These are phyloP conservation scores for Pachyrhizus erosus DNA, from an alignment of 306 rosid species.

Conservation along the genomic window DNA sequence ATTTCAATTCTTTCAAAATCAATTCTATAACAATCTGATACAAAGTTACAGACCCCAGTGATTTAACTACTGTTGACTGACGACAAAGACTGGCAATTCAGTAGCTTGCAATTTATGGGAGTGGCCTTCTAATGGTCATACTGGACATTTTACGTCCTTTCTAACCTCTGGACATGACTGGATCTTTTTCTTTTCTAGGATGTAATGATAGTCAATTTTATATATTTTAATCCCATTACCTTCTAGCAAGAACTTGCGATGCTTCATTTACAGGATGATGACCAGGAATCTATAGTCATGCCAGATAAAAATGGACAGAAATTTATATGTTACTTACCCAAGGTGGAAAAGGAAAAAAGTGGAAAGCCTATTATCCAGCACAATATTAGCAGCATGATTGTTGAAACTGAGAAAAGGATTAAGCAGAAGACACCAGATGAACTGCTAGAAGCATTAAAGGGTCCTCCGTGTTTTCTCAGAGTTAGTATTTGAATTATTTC, in stretches of 20 bases:
- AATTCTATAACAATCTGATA: not conserved
- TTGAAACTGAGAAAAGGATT: conserved; percentile 78
- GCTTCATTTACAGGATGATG: conserved; percentile 68
- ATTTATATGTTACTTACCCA: conserved; percentile 87
- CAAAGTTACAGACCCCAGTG: not conserved
- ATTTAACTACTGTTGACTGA: conserved; percentile 8
- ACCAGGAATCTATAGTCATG: conserved; percentile 80
- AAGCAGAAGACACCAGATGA: conserved; percentile 96
- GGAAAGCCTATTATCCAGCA: conserved; percentile 66
- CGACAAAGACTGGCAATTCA: not conserved
- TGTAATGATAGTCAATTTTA: not conserved
- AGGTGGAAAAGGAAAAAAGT: conserved; percentile 77
- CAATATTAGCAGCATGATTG: conserved; percentile 84
- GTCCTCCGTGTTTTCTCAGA: conserved; percentile 65
- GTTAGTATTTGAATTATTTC: conserved; percentile 59
- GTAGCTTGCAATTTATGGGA: not conserved
- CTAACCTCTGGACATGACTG: conserved; percentile 4
- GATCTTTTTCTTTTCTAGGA: not conserved
- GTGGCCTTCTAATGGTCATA: conserved; percentile 16
- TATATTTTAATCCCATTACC: not conserved
- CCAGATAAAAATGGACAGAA: conserved; percentile 76
- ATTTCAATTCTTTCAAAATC: not conserved
- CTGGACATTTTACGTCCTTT: not conserved
- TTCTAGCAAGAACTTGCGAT: conserved; percentile 11
- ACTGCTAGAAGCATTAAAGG: conserved; percentile 84